phyloP scores from a whole-genome alignment of 257 asterid genomes.

The Capsicum chinense region DNA sequence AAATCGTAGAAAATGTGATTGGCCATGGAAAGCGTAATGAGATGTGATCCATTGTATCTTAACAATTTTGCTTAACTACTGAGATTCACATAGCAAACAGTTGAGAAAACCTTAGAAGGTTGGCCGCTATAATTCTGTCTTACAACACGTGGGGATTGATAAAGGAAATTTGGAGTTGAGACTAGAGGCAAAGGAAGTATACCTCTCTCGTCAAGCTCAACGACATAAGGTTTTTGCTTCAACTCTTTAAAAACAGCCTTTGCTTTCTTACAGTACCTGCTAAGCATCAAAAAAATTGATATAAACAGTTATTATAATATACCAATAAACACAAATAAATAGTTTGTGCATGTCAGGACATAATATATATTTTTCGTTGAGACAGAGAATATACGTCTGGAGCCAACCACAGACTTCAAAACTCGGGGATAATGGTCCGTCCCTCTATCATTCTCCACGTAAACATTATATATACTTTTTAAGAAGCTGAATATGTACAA shows the following conservation, averaged over 20 bases:
- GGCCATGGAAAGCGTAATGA: neutral
- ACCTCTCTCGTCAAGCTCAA: constrained; percentile 84
- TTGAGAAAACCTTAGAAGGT: constrained; percentile 11
- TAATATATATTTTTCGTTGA: neutral
- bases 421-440: too few species aligned
- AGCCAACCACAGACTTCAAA: too few species aligned
- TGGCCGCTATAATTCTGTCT: neutral
- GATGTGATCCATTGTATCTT: neutral
- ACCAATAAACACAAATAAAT: neutral
- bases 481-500: neutral
- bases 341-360: neutral
- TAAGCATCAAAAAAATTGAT: constrained; percentile 22
- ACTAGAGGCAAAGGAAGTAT: neutral
- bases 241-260: constrained; percentile 82
- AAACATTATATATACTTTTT: neutral
- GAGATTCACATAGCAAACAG: neutral
- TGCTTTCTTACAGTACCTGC: constrained; percentile 91
- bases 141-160: neutral
- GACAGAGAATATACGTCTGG: too few species aligned
- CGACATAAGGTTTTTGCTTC: constrained; percentile 57
- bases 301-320: neutral
- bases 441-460: too few species aligned
- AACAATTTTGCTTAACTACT: neutral
- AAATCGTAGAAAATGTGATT: neutral
- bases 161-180: constrained; percentile 30